Evolutionary conservation across 768 basidiomycete species (phyloP).

Genomic region (Suillus brevipes): DNA sequence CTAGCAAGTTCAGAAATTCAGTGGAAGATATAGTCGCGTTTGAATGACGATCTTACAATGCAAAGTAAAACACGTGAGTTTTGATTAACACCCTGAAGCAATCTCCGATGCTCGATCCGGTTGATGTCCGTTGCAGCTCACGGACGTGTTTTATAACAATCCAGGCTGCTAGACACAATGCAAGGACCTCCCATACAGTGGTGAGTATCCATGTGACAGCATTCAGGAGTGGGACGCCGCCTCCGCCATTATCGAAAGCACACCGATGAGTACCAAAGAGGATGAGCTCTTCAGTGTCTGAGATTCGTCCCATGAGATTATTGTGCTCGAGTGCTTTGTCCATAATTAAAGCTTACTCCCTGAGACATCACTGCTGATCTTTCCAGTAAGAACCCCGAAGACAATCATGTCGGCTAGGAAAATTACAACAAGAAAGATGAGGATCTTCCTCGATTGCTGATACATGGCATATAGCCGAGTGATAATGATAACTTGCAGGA

Average conservation of each 20-base stretch:
- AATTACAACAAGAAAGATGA: neutral
- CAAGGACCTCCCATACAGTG: neutral
- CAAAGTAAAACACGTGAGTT: neutral
- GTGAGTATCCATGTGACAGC: neutral
- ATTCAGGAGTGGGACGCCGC: neutral
- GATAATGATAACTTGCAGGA: neutral
- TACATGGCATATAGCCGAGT: neutral
- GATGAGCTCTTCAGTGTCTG: neutral
- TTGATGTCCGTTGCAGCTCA: neutral
- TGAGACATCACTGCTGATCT: neutral
- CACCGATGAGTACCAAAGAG: neutral
- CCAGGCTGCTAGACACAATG: neutral
- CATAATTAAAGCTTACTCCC: neutral
- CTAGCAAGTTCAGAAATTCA: neutral
- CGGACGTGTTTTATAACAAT: neutral
- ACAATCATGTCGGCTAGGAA: neutral
- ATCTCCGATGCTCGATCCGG: neutral
- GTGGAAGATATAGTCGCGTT: neutral
- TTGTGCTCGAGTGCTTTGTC: neutral
- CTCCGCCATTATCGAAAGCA: neutral
- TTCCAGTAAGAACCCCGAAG: neutral
- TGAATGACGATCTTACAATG: neutral
- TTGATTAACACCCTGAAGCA: neutral
- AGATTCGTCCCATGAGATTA: neutral
- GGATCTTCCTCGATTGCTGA: neutral